phyloP scores from a whole-genome alignment of 2,329 filamentous ascomycete genomes.

The Calonectria montana region DNA sequence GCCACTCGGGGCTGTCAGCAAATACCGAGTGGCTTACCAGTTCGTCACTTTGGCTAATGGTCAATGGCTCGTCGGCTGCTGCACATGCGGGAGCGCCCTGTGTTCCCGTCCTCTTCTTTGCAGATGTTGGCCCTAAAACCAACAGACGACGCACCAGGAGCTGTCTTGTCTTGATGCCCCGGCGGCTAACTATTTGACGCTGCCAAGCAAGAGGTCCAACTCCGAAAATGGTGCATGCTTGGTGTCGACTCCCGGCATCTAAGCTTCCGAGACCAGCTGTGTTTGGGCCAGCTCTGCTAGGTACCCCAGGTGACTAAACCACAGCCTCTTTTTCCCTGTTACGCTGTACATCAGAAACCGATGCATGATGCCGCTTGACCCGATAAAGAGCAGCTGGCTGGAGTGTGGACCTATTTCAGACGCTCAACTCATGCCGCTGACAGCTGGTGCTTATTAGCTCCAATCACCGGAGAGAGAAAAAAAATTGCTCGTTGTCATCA shows the following conservation, averaged over 20 bases:
- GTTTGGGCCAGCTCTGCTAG: background rate
- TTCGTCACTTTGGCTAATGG: background rate
- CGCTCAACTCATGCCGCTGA: background rate
- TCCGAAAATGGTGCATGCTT: background rate
- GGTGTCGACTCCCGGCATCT: conserved; percentile 10
- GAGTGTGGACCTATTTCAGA: background rate
- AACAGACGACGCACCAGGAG: background rate
- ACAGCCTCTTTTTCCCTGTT: conserved; percentile 6
- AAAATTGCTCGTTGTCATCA: background rate
- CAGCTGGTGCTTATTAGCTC: background rate
- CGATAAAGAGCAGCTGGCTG: background rate
- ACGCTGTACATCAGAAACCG: background rate
- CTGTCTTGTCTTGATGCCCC: background rate
- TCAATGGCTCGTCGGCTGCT: background rate
- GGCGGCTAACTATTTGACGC: background rate
- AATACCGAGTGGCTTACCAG: background rate
- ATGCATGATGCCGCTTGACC: conserved; percentile 6
- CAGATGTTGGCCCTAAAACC: background rate
- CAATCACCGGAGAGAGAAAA: background rate
- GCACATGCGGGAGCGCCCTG: background rate
- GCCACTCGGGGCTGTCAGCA: background rate
- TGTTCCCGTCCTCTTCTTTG: background rate
- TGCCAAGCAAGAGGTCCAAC: background rate
- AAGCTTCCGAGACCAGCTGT: conserved; percentile 13
- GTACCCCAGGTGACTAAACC: background rate